Evolutionary conservation across 352 stramenopile genomes (phyloP).

Genomic region (Phytophthora tubulina): DNA sequence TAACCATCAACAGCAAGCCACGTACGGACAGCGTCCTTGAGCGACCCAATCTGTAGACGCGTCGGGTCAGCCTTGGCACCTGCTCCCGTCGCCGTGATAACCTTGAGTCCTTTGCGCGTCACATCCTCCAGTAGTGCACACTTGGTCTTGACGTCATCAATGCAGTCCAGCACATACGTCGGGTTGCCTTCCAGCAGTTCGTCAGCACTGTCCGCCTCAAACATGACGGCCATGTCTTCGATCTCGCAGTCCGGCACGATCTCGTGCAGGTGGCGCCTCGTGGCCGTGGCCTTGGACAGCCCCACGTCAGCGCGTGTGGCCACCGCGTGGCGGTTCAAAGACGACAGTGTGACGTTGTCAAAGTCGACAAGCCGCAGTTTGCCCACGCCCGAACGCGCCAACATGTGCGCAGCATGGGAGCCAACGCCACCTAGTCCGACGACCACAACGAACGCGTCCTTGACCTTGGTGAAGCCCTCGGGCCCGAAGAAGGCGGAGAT

Average conservation of each 20-base stretch:
- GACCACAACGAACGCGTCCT: slow-evolving; percentile 93
- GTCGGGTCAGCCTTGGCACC: slow-evolving; percentile 98
- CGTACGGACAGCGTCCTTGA: slow-evolving; percentile 92
- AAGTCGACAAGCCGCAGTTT: slow-evolving; percentile 98
- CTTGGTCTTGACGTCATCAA: slow-evolving; percentile 99
- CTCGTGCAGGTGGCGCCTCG: slow-evolving; percentile 84
- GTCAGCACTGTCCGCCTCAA: slow-evolving; percentile 77
- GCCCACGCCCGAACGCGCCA: slow-evolving; percentile 95
- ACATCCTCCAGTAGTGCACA: slow-evolving; percentile 93
- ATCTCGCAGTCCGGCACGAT: slow-evolving; percentile 88
- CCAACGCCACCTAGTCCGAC: slow-evolving; percentile 98
- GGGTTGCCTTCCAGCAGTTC: slow-evolving; percentile 86
- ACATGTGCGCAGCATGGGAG: slow-evolving; percentile 97
- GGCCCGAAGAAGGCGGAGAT: slow-evolving; percentile 96
- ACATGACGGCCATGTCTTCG: slow-evolving; percentile 93
- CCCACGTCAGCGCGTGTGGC: slow-evolving; percentile 97
- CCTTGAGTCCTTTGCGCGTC: slow-evolving; percentile 75
- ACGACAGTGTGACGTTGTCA: slow-evolving; percentile 99
- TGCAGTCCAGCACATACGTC: slow-evolving; percentile 98
- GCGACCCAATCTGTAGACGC: slow-evolving; percentile 95
- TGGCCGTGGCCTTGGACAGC: slow-evolving; percentile 91
- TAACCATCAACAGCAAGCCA: slow-evolving; percentile 24
- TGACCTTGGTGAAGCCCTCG: slow-evolving; percentile 91
- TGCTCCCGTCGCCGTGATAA: slow-evolving; percentile 92
- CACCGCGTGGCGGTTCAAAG: slow-evolving; percentile 98